phyloP scores from a whole-genome alignment of 352 stramenopile species.

The Phytophthora macrochlamydospora region DNA sequence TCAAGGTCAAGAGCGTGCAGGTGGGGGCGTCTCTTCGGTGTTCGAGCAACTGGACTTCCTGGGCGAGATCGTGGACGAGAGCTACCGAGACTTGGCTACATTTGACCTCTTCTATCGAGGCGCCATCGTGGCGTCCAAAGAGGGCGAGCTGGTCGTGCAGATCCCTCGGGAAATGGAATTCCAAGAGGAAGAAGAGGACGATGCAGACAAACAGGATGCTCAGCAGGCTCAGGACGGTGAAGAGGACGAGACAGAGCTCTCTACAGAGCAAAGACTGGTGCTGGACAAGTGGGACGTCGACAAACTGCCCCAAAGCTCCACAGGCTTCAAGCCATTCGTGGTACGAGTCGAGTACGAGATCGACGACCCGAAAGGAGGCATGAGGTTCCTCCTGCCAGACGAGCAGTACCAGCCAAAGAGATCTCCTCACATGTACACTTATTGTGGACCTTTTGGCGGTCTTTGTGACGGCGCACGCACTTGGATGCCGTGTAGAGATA shows the following conservation, averaged over 20 bases:
- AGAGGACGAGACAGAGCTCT: conserved; percentile 41
- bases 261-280: conserved; percentile 41
- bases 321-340: conserved; percentile 67
- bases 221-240: conserved; percentile 43
- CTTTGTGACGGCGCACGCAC: conserved; percentile 82
- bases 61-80: conserved; percentile 75
- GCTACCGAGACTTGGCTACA: conserved; percentile 75
- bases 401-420: conserved; percentile 69
- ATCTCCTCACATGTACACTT: conserved; percentile 88
- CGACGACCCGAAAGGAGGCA: conserved; percentile 57
- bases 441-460: conserved; percentile 80
- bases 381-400: conserved; percentile 79
- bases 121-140: conserved; percentile 82
- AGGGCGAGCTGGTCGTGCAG: conserved; percentile 84
- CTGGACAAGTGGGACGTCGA: conserved; percentile 77
- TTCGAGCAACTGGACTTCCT: conserved; percentile 88
- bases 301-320: conserved; percentile 67
- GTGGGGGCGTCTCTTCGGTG: conserved; percentile 58
- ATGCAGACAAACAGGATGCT: conserved; percentile 39
- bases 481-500: conserved; percentile 88
- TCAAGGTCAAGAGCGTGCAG: conserved; percentile 59
- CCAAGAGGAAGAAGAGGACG: conserved; percentile 51
- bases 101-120: conserved; percentile 89
- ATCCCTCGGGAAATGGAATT: conserved; percentile 67
- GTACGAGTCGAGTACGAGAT: conserved; percentile 87